These are phyloP conservation scores for Pseudomassariella vexata DNA, from an alignment of 2,329 filamentous ascomycete species.

Conservation along the genomic window DNA sequence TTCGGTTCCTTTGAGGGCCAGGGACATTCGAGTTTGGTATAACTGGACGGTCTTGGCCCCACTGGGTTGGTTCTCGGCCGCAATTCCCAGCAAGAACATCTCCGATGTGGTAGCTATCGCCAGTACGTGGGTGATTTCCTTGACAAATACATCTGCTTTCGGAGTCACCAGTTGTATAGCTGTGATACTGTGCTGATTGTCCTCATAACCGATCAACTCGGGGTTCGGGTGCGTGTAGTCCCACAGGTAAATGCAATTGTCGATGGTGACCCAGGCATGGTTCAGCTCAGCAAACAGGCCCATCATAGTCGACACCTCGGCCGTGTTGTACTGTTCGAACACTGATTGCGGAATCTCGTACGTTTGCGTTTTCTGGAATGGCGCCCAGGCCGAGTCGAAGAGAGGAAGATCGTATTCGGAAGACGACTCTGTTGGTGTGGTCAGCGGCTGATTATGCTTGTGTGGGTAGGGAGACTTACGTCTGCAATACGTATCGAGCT, in stretches of 20 bases:
- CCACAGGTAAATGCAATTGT: constrained; percentile 95
- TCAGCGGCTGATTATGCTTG: constrained; percentile 17
- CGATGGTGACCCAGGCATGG: constrained; percentile 92
- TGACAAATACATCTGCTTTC: constrained; percentile 80
- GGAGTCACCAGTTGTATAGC: constrained; percentile 85
- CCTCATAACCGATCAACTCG: constrained; percentile 86
- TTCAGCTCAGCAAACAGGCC: constrained; percentile 92
- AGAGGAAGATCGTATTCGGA: constrained; percentile 82
- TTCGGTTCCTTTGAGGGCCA: constrained; percentile 69
- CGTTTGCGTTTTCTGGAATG: constrained; percentile 80
- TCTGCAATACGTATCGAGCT: constrained; percentile 82
- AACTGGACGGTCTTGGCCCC: constrained; percentile 70
- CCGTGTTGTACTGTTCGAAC: constrained; percentile 85
- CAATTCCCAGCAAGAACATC: constrained; percentile 81
- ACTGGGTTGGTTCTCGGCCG: constrained; percentile 57
- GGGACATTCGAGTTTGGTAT: constrained; percentile 83
- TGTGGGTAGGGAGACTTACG: constrained; percentile 52
- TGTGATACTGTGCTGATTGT: constrained; percentile 81
- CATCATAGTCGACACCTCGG: constrained; percentile 86
- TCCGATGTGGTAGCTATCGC: constrained; percentile 84
- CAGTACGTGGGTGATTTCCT: constrained; percentile 78
- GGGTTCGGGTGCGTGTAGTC: constrained; percentile 93
- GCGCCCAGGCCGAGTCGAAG: constrained; percentile 67
- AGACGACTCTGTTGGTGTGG: constrained; percentile 60
- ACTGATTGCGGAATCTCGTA: constrained; percentile 89